Evolutionary conservation across 2,329 filamentous ascomycete species (phyloP).

Genomic region (Plenodomus lindquistii): DNA sequence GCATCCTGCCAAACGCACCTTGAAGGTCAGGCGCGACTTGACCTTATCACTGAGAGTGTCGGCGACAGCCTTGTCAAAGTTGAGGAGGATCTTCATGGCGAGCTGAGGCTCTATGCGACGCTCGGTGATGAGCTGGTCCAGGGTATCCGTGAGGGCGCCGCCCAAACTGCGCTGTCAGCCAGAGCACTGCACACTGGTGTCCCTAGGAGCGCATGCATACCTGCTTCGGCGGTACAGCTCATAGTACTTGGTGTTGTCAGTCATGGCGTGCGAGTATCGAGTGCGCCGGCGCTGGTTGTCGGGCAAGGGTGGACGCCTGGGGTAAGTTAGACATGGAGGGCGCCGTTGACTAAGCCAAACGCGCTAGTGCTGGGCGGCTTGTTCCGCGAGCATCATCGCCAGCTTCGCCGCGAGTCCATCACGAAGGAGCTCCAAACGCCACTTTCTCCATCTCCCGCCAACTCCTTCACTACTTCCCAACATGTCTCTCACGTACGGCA

Average conservation of each 20-base stretch:
- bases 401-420: slow-evolving; percentile 28
- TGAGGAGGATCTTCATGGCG: slow-evolving; percentile 95
- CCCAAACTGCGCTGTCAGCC: slow-evolving; percentile 71
- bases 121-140: slow-evolving; percentile 94
- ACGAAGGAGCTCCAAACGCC: slow-evolving; percentile 33
- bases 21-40: slow-evolving; percentile 88
- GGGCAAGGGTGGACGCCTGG: slow-evolving; percentile 13
- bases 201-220: slow-evolving; percentile 57
- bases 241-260: slow-evolving; percentile 66
- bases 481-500: slow-evolving; percentile 76
- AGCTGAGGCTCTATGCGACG: slow-evolving; percentile 96
- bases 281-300: slow-evolving; percentile 16
- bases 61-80: slow-evolving; percentile 92
- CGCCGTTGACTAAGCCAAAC: slow-evolving; percentile 13
- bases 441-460: slow-evolving; percentile 29
- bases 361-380: slow-evolving; percentile 24
- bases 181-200: slow-evolving; percentile 3
- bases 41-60: slow-evolving; percentile 91
- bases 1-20: slow-evolving; percentile 63
- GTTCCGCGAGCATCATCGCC: slow-evolving; percentile 34
- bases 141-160: slow-evolving; percentile 88
- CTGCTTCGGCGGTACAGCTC: slow-evolving; percentile 98
- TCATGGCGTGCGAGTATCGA: slow-evolving; percentile 29
- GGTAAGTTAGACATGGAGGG: slow-evolving; percentile 13
- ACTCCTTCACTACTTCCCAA: slow-evolving; percentile 25